phyloP scores from a whole-genome alignment of 345 rosid species.

The Linum tenue region DNA sequence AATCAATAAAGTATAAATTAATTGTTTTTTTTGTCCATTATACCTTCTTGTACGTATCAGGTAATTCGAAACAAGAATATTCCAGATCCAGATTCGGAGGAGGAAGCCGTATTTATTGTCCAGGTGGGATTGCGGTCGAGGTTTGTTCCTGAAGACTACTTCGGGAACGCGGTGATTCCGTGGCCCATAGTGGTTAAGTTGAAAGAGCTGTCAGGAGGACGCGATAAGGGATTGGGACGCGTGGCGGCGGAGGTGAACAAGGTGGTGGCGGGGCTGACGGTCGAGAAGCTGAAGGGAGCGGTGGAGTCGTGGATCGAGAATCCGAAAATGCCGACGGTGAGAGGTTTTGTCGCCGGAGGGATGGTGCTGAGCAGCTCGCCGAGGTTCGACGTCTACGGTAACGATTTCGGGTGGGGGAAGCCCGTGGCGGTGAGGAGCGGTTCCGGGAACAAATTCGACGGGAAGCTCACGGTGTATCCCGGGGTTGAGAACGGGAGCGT shows the following conservation, averaged over 20 bases:
- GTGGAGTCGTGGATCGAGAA: background rate
- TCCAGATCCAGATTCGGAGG: background rate
- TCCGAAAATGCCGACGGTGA: background rate
- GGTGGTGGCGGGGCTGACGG: constrained; percentile 12
- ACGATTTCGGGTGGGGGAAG: too few species aligned
- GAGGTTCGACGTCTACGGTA: too few species aligned
- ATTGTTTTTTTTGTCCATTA: too few species aligned
- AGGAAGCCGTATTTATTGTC: background rate
- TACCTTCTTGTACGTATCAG: too few species aligned
- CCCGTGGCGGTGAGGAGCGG: background rate
- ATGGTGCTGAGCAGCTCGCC: background rate
- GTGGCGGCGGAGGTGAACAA: constrained; percentile 10
- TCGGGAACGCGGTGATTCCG: background rate
- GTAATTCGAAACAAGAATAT: too few species aligned
- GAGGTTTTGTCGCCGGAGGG: background rate
- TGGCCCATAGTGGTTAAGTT: too few species aligned
- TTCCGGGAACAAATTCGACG: constrained; percentile 8
- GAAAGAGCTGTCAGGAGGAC: too few species aligned
- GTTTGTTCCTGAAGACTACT: background rate
- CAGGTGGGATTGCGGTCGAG: too few species aligned
- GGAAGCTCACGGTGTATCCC: constrained; percentile 17
- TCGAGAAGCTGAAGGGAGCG: background rate
- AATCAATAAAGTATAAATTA: too few species aligned
- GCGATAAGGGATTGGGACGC: too few species aligned
- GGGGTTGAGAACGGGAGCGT: constrained; percentile 23